phyloP scores from a whole-genome alignment of 352 stramenopile genomes.

The Phytophthora fragariae region DNA sequence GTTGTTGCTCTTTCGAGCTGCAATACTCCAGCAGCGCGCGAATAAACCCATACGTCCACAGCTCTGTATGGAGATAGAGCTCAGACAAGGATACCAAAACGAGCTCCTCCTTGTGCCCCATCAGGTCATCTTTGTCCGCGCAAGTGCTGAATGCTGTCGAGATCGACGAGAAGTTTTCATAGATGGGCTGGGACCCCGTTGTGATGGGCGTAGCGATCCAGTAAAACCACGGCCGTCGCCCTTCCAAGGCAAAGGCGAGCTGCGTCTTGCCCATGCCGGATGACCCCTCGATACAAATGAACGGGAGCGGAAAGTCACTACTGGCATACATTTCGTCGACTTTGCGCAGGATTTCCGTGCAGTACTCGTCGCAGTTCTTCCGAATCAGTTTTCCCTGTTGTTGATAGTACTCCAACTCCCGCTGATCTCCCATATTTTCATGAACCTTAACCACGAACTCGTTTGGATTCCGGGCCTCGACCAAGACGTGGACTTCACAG shows the following conservation, averaged over 20 bases:
- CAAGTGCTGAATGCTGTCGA: background rate
- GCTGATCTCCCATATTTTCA: background rate
- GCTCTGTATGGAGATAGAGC: background rate
- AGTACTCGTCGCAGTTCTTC: background rate
- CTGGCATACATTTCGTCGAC: background rate
- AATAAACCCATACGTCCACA: background rate
- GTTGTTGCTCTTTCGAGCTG: background rate
- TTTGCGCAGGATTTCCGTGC: background rate
- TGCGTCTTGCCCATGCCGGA: background rate
- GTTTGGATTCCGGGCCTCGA: background rate
- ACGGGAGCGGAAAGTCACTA: background rate
- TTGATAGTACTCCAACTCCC: background rate
- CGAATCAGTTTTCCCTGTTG: background rate
- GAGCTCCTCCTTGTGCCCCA: background rate
- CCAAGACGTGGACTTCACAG: background rate
- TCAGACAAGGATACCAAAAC: too few relatives aligned
- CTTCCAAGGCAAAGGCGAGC: background rate
- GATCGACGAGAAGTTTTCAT: background rate
- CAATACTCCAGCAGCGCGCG: background rate
- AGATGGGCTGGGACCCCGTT: background rate
- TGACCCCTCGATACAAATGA: background rate
- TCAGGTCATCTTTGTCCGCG: background rate
- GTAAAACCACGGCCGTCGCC: background rate
- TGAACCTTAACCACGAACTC: background rate
- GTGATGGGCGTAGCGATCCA: background rate